A percentile compares a stretch with the other conserved stretches of the same genome.
Evolutionary conservation across 768 basidiomycete genomes (phyloP).

Genomic region (Xerocomellus chrysenteron): DNA sequence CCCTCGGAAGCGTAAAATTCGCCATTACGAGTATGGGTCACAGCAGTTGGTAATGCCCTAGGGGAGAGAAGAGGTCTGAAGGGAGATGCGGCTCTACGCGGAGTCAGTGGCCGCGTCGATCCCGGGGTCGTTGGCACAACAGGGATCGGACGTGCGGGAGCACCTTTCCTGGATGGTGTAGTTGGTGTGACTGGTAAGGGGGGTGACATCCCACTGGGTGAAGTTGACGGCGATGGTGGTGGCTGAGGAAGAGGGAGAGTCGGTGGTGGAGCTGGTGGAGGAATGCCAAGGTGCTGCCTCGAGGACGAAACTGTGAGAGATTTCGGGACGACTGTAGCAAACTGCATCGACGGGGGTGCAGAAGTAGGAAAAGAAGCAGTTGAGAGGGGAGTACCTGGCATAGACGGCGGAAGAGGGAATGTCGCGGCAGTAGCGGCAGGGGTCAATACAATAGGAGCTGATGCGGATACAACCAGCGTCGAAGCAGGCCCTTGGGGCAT

Average conservation of each 20-base stretch:
- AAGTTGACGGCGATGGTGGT: constrained; percentile 18
- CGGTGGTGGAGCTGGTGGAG: constrained; percentile 32
- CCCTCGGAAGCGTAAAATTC: constrained; percentile 4
- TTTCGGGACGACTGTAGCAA: constrained; percentile 5
- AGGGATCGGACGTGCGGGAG: constrained; percentile 19
- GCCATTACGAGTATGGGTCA: not conserved
- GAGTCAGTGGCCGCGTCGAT: constrained; percentile 15
- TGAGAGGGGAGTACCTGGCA: constrained; percentile 21
- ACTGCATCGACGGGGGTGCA: not conserved
- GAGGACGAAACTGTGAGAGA: constrained; percentile 14
- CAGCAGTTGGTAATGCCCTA: not conserved
- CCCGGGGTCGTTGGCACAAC: constrained; percentile 5
- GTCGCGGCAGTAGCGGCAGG: constrained; percentile 4
- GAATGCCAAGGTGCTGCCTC: constrained; percentile 29
- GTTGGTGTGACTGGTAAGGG: constrained; percentile 1
- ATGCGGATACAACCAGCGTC: constrained; percentile 4
- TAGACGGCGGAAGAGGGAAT: constrained; percentile 17
- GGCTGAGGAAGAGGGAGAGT: constrained; percentile 31
- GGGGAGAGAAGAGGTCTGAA: constrained; percentile 23
- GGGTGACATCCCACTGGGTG: not conserved
- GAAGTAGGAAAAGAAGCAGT: constrained; percentile 10
- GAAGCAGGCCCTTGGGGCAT: constrained; percentile 10
- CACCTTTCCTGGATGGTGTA: constrained; percentile 8
- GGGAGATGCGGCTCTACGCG: constrained; percentile 20
- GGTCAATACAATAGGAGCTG: constrained; percentile 2